Base-by-base conservation (phyloP, 106 monocot genomes). In the Cymbidium sinense region DNA sequence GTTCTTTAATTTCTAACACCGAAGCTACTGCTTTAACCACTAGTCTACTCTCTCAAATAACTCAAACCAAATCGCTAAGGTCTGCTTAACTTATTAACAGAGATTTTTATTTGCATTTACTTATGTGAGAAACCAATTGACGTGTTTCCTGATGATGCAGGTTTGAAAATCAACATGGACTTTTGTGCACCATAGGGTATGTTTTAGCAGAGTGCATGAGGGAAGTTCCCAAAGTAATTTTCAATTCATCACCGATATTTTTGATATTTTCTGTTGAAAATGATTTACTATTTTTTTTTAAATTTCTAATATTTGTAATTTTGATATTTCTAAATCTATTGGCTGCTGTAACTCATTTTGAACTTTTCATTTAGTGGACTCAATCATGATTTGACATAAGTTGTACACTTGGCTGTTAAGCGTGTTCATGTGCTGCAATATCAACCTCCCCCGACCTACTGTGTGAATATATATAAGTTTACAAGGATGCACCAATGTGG, bases 141-240 rank as follows among this genome's bases (percentile, higher is more conserved):
- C 23, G 39, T 67, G 44, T 30, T 55, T 36, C 71, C 19, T 65
- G 41, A 73, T 64, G 20, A 74, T 77, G 13, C 90, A 99, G 99
- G 83, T 95, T 86, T 87, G 99, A 99, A 82, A 87, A 76, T 81
- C 84, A 86, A 64, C 92, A 99, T 84, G 99, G 99, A 58, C 76
- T 84, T 44, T 77, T 94, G 79, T 99, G 90, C 85, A 87, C 99
- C 30, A 76, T 99, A n/a, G 99, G 99, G 37, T 99, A 87, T 81
- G 77, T 89, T 18, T 81, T 85, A 34, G 94, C 99, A 65, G 94
- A 95, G 77, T 90, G 83, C 76, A 71, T 95, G 85, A 92, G 86
- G 58, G 79, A 83, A 52, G 73, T 79, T 52, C 77, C 83, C 71
- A 77, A 17, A 79, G 96, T 96, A 82, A 87, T 90, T 84, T 81